Evolutionary conservation across 2,329 filamentous ascomycete genomes (phyloP), one percentile per base, ranked within the genome.

Genomic region (Capronia coronata): DNA sequence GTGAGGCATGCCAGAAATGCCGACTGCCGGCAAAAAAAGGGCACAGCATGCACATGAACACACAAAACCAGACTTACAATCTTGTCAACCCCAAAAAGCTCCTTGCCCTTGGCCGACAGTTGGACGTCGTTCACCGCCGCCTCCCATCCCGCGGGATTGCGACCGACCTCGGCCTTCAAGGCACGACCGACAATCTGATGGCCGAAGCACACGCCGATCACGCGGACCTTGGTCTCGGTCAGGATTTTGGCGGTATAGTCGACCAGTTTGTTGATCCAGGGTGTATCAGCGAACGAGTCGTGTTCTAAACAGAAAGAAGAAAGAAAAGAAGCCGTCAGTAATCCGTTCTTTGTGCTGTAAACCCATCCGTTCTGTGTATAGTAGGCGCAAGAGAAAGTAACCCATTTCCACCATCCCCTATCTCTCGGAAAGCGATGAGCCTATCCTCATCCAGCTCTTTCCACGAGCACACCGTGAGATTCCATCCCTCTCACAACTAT

Each of bases 141-240:
- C 69, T 94, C 89, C 89, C 88, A 94, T 1, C 87, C 87, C 16
- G 71, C 66, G 19, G 80, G 75, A 64, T 79, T 86, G 46, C 80
- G 71, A 29, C 75, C 82, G 2, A 94, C 84, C 59, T 78, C 76
- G 16, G 71, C 76, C 2, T 81, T 86, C 58, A 90, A 64, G 1
- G 87, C 86, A 45, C 87, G 75, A 1, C 78, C 87, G 37, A 93
- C 71, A 61, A 94, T 89, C 71, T 94, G 87, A 65, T 94, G 88
- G 3, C 88, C 88, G 65, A 91, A 94, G 68, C 88, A 94, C 13
- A 93, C 76, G 9, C 87, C 88, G 13, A 94, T 74, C n/a, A 90
- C 68, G 29, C 80, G 77, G 6, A 93, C 78, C 0, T 80, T 73
- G 21, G 75, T 71, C 56, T 83, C 76, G 10, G 73, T 72, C 27